These are phyloP conservation scores for Spongospora subterranea DNA, from an alignment of 208 protist species.

Conservation along the genomic window DNA sequence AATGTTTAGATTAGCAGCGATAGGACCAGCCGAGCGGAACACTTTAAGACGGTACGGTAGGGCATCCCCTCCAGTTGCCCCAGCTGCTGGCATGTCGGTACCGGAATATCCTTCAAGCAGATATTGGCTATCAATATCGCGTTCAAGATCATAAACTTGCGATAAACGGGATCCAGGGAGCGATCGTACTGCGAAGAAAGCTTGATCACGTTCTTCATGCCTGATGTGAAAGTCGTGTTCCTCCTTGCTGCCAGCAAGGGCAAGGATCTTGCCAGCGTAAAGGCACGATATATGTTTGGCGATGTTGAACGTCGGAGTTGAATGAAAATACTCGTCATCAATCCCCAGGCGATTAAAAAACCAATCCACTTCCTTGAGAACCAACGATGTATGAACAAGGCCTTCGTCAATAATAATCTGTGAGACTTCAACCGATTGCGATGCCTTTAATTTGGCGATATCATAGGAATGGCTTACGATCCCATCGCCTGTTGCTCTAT, in stretches of 20 bases:
- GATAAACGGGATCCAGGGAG: conserved; percentile 11
- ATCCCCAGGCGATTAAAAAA: background rate
- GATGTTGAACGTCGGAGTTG: background rate
- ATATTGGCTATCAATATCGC: background rate
- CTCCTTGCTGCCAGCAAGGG: background rate
- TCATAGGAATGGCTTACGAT: background rate
- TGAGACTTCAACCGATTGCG: conserved; percentile 14
- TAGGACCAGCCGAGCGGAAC: conserved; percentile 24
- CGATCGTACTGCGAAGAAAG: conserved; percentile 33
- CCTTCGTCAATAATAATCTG: conserved; percentile 48
- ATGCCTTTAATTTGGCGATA: background rate
- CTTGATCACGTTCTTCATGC: conserved; percentile 45
- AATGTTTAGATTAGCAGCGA: background rate
- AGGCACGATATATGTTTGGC: conserved; percentile 28
- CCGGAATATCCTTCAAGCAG: conserved; percentile 26
- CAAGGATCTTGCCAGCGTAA: conserved; percentile 36
- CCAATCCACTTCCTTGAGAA: conserved; percentile 15
- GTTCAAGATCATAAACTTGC: conserved; percentile 47
- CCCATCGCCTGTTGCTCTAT: no score
- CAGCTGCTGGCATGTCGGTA: background rate
- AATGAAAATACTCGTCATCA: conserved; percentile 48
- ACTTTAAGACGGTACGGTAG: conserved; percentile 50
- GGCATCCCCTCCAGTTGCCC: background rate
- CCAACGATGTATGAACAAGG: conserved; percentile 39
- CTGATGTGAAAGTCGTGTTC: conserved; percentile 19